Base-by-base conservation (phyloP, 148 eudicot species). In the Camellia sinensis region DNA sequence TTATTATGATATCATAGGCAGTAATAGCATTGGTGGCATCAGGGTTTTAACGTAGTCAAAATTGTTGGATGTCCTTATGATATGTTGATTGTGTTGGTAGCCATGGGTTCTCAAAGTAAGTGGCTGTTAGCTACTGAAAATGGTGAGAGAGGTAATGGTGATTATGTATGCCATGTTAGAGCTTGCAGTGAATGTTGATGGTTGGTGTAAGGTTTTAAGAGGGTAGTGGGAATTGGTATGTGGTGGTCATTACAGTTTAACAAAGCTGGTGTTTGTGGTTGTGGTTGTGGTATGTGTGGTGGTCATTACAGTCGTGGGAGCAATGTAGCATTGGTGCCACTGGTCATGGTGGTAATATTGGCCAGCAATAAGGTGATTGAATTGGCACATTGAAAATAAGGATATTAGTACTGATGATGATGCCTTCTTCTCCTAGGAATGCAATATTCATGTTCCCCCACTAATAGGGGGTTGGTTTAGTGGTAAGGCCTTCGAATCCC, bases 191-290 rank as follows among this genome's bases (percentile, higher is more conserved):
- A 41, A 43, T 60, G 9, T 41, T 75, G 66, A 60, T 75, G 53
- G 67, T 75, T 3, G 10, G 66, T 43, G 37, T 17, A 75, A 40
- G 66, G 52, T 40, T 75, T 7, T 54, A 48, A 5, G 19, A 37
- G 40, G 60, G 15, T 73, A 37, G 76, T 73, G 37, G 22, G 75
- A 37, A 72, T 12, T 72, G n/a, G 61, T 52, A 52, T 52, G 22
- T 37, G 40, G 57, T 6, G 22, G 77, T 56, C 12, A 48, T 13
- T 54, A 12, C 60, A 22, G 17, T 60, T 72, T 72, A 41, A 52
- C 63, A 74, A 74, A 40, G 45, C 19, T 17, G 52, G 29, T 52
- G 41, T 10, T 22, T 63, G n/a, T 17, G 62, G 19, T 19, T n/a
- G n/a, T n/a, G n/a, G n/a, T 19, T n/a, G 37, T 43, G 73, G 52